Percentiles rank a stretch among this genome's conserved stretches.
Conservation (phyloP, 164 flowering plant species). For the Nelumbo lutea region DNA sequence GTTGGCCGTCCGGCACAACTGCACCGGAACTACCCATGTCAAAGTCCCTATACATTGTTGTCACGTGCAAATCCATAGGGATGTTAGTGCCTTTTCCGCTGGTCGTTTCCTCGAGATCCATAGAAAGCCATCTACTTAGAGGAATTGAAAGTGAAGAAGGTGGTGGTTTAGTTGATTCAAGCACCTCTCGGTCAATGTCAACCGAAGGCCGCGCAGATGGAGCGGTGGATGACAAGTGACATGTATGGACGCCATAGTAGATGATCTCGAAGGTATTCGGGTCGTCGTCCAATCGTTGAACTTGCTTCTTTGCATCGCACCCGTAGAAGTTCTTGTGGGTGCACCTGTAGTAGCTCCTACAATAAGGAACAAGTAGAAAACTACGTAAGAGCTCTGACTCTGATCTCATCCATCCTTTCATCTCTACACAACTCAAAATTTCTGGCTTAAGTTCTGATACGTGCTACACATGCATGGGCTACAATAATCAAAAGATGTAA, state of each 20-base stretch:
- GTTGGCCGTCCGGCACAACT: neutral
- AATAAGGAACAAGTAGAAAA: too few relatives aligned
- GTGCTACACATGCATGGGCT: too few relatives aligned
- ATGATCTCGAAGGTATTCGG: slow-evolving; percentile 56
- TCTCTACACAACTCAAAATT: too few relatives aligned
- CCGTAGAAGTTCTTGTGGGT: slow-evolving; percentile 72
- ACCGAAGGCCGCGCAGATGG: slow-evolving; percentile 22
- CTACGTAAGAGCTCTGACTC: too few relatives aligned
- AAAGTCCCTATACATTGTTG: neutral
- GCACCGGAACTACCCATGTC: slow-evolving; percentile 6
- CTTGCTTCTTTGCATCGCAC: slow-evolving; percentile 86
- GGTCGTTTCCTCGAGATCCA: neutral
- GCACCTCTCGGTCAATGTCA: neutral
- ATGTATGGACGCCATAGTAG: slow-evolving; percentile 61
- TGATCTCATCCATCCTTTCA: too few relatives aligned
- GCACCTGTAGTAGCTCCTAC: slow-evolving; percentile 78
- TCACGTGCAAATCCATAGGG: neutral
- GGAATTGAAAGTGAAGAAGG: neutral
- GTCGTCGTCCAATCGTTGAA: slow-evolving; percentile 65
- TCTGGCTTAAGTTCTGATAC: too few relatives aligned
- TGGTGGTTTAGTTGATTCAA: neutral
- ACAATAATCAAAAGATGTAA: too few relatives aligned
- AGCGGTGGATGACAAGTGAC: slow-evolving; percentile 54
- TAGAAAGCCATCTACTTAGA: neutral
- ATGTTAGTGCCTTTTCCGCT: too few relatives aligned